Evolutionary conservation across 2,329 filamentous ascomycete genomes (phyloP), one percentile per base, ranked within the genome.

Genomic region (Emmonsiellopsis sp.): DNA sequence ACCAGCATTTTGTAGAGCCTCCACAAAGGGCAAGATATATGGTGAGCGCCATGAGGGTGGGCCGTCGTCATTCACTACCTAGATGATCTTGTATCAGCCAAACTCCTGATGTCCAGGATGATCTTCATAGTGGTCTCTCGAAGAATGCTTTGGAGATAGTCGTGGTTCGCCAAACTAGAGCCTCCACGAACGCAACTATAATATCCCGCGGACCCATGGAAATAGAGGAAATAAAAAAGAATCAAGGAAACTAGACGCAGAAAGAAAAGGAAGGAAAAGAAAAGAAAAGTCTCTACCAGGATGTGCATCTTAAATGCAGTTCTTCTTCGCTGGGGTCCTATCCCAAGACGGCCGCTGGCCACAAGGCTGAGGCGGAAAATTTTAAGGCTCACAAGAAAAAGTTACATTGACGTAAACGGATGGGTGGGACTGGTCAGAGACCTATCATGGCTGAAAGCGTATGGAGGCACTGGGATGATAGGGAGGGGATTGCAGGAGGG

Each of bases 11-110:
- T 87, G 79, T 55, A 91, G 83, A 55, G 80, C 77, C 56, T 81
- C 74, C 52, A 89, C 80, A 56, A 90, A 79, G 58, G 80, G 82
- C 68, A 85, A 84, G 58, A 90, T 78, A 64, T 89, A 90, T 8
- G 87, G 87, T 33, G 85, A 88, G 42, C 86, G 83, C 61, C 79
- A 75, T 43, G 83, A 87, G 50, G 86, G 86, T 43, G 86, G 86
- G 6, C 86, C 86, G 68, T 90, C 86, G 63, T 90, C 86, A 71
- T 90, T 90, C 55, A 71, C 69, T 8, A 71, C 62, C 68, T 72
- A 57, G 54, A 42, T 42, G 48, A 6, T 10, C 17, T 39, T 33
- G 46, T 32, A 48, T 51, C 49, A 31, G 32, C 31, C 33, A 39
- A n/a, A 43, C 27, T 37, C 47, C 27, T 55, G n/a, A 39, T 44